Conservation (phyloP, 371 early-diverging fungal species). For the Circinella umbellata region DNA sequence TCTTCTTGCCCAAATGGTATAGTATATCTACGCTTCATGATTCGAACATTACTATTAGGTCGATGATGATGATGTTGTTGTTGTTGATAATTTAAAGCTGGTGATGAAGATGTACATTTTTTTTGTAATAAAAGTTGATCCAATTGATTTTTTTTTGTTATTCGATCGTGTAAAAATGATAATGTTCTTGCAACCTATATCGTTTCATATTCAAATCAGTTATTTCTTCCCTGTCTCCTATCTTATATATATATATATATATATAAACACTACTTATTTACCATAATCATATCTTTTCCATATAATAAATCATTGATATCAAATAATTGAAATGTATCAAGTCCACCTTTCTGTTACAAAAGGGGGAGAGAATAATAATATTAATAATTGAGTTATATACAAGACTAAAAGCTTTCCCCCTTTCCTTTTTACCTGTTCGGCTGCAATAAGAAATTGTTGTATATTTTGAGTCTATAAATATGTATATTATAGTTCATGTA, state of each 20-base stretch:
- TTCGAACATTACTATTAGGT: background rate
- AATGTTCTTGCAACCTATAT: slow-evolving; percentile 19
- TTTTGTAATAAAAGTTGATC: background rate
- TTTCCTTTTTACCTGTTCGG: slow-evolving; percentile 3
- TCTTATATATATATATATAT: background rate
- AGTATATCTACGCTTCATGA: slow-evolving; percentile 5
- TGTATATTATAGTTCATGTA: too few relatives aligned
- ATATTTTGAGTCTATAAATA: slow-evolving; percentile 10
- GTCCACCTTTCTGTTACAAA: slow-evolving; percentile 30
- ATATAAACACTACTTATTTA: slow-evolving; percentile 24
- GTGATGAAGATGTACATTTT: background rate
- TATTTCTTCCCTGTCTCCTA: slow-evolving; percentile 6
- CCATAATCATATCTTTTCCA: slow-evolving; percentile 35
- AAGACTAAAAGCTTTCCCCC: too few relatives aligned
- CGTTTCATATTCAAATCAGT: background rate
- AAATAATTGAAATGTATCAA: slow-evolving; percentile 32
- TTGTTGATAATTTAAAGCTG: background rate
- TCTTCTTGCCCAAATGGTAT: slow-evolving; percentile 2
- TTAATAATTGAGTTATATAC: too few relatives aligned
- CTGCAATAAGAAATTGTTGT: slow-evolving; percentile 6
- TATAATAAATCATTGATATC: slow-evolving; percentile 32
- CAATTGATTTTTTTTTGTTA: background rate
- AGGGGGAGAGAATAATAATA: slow-evolving; percentile 6
- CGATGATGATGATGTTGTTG: slow-evolving; percentile 8
- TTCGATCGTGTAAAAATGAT: slow-evolving; percentile 8